phyloP scores from a whole-genome alignment of 768 basidiomycete species.

The Pleurotus sapidus region DNA sequence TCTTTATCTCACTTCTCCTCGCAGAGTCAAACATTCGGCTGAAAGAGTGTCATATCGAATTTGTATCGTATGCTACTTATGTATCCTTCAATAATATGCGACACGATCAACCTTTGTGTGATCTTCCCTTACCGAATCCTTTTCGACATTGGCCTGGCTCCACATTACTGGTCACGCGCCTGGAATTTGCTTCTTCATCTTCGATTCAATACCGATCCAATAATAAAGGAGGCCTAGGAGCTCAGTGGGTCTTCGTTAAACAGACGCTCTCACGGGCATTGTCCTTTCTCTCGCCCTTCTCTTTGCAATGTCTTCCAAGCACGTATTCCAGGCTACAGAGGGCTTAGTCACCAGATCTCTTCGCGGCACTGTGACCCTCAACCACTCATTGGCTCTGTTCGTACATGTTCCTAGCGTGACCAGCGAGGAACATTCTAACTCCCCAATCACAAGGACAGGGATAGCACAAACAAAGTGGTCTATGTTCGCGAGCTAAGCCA shows the following conservation, averaged over 20 bases:
- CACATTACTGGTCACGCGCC: too few relatives aligned
- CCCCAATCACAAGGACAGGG: slow-evolving; percentile 26
- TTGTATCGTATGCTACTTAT: not conserved
- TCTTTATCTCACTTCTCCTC: slow-evolving; percentile 13
- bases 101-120: too few relatives aligned
- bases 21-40: slow-evolving; percentile 91
- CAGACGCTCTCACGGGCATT: not conserved
- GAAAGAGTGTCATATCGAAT: slow-evolving; percentile 12
- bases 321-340: slow-evolving; percentile 37
- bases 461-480: slow-evolving; percentile 29
- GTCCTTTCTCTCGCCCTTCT: slow-evolving; percentile 10
- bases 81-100: too few relatives aligned
- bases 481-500: slow-evolving; percentile 22
- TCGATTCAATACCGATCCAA: too few relatives aligned
- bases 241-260: not conserved
- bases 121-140: too few relatives aligned
- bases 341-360: slow-evolving; percentile 42
- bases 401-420: not conserved
- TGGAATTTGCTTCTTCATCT: too few relatives aligned
- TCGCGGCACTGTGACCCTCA: slow-evolving; percentile 37
- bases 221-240: too few relatives aligned
- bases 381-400: slow-evolving; percentile 34
- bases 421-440: not conserved
- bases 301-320: slow-evolving; percentile 35
- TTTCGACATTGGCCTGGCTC: too few relatives aligned